phyloP scores from a whole-genome alignment of 225 moss, liverwort and hornwort genomes.

The Marchantia polymorpha region DNA sequence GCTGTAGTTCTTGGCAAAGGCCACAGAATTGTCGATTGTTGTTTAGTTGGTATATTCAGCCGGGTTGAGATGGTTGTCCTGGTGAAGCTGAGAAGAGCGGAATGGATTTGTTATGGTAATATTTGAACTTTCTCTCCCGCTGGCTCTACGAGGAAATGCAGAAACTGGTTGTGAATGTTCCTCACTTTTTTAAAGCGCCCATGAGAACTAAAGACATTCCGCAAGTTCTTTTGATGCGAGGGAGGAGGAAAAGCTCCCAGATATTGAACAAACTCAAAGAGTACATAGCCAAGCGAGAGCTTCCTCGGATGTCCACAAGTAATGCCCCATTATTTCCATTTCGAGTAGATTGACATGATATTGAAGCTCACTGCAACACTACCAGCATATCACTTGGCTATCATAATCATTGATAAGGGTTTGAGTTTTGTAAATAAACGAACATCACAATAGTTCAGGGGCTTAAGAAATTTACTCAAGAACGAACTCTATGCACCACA shows the following conservation, averaged over 20 bases:
- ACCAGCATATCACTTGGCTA: not conserved
- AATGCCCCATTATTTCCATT: not conserved
- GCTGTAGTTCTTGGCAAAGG: not conserved
- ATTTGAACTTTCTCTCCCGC: not conserved
- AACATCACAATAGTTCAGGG: too few relatives aligned
- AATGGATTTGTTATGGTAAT: not conserved
- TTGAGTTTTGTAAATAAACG: too few relatives aligned
- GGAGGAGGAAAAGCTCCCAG: conserved; percentile 50
- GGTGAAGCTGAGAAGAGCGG: not conserved
- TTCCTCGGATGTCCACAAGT: conserved; percentile 61
- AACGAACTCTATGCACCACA: not conserved
- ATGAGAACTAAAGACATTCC: conserved; percentile 33
- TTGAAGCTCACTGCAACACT: not conserved
- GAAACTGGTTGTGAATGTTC: conserved; percentile 70
- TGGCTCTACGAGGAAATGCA: conserved; percentile 32
- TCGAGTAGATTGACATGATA: not conserved
- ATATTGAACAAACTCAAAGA: conserved; percentile 60
- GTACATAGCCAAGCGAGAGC: conserved; percentile 44
- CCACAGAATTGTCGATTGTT: not conserved
- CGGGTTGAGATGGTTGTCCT: not conserved
- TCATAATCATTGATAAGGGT: too few relatives aligned
- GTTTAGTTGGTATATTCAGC: not conserved
- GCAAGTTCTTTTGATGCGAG: conserved; percentile 57
- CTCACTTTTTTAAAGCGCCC: conserved; percentile 47
- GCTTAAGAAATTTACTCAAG: too few relatives aligned